Evolutionary conservation across 192 early-diverging fungal species (phyloP).

Genomic region (Neocallimastix lanati): DNA sequence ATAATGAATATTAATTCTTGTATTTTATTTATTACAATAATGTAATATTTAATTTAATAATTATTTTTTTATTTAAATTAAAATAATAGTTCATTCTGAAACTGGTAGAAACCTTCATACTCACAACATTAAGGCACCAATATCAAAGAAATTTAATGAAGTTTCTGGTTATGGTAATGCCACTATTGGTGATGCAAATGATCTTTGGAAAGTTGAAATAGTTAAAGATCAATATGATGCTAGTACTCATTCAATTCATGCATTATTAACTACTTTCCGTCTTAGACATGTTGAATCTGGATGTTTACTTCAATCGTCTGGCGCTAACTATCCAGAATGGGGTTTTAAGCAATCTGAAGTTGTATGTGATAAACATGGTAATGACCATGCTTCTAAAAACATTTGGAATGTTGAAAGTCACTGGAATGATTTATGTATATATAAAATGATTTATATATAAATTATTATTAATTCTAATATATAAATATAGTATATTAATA

Average conservation of each 20-base stretch:
- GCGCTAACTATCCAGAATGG: constrained; percentile 76
- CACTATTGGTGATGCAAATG: constrained; percentile 56
- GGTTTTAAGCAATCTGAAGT: constrained; percentile 89
- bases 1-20: too few species aligned
- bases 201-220: constrained; percentile 78
- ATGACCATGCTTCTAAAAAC: constrained; percentile 21
- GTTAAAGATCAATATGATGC: constrained; percentile 20
- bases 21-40: too few species aligned
- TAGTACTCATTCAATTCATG: constrained; percentile 15
- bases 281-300: constrained; percentile 49
- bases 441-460: too few species aligned
- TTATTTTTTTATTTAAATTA: too few species aligned
- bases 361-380: constrained; percentile 57
- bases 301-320: constrained; percentile 59
- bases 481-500: too few species aligned
- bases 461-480: too few species aligned
- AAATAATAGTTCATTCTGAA: constrained; percentile 26
- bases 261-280: constrained; percentile 65
- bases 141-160: constrained; percentile 63
- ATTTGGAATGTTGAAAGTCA: constrained; percentile 92
- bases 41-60: too few species aligned
- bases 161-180: constrained; percentile 75
- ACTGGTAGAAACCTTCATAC: constrained; percentile 71
- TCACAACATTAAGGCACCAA: constrained; percentile 55
- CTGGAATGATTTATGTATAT: constrained; percentile 52